These are phyloP conservation scores for Hypoxylon sp. DNA, from an alignment of 2,329 filamentous ascomycete species.

Conservation along the genomic window DNA sequence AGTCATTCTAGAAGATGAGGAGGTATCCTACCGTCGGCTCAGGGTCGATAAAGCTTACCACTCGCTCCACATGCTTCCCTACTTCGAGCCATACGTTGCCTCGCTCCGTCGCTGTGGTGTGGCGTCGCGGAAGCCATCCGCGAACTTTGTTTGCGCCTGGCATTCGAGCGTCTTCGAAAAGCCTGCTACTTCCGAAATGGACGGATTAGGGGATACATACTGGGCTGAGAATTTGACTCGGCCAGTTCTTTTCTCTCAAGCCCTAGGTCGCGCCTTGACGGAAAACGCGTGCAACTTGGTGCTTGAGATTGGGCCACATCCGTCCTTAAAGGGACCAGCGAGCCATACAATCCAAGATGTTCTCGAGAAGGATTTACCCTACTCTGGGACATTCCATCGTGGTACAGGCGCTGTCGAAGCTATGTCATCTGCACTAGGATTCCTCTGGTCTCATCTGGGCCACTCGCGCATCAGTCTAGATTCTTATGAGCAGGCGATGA, in stretches of 20 bases:
- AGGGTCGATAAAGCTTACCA: conserved; percentile 33
- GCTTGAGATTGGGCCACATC: conserved; percentile 55
- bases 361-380: background rate
- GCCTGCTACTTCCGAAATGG: too few relatives aligned
- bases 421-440: conserved; percentile 8
- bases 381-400: conserved; percentile 9
- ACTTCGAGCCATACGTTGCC: background rate
- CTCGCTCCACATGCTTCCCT: conserved; percentile 28
- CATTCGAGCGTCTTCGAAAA: too few relatives aligned
- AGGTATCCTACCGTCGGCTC: conserved; percentile 7
- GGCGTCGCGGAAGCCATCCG: too few relatives aligned
- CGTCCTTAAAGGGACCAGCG: conserved; percentile 53
- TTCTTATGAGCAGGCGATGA: too few relatives aligned
- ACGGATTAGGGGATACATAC: too few relatives aligned
- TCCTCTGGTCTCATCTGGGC: conserved; percentile 27
- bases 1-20: conserved; percentile 9
- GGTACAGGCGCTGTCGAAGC: too few relatives aligned
- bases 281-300: conserved; percentile 3
- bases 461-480: too few relatives aligned
- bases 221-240: conserved; percentile 54
- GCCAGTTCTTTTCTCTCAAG: conserved; percentile 53
- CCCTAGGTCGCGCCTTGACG: conserved; percentile 29
- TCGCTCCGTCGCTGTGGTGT: too few relatives aligned
- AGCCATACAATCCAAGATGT: conserved; percentile 47
- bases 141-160: too few relatives aligned